Evolutionary conservation across 1,284 basidiomycete genomes (phyloP), one percentile per base, ranked within the genome.

Genomic region (Leccinum huronense): DNA sequence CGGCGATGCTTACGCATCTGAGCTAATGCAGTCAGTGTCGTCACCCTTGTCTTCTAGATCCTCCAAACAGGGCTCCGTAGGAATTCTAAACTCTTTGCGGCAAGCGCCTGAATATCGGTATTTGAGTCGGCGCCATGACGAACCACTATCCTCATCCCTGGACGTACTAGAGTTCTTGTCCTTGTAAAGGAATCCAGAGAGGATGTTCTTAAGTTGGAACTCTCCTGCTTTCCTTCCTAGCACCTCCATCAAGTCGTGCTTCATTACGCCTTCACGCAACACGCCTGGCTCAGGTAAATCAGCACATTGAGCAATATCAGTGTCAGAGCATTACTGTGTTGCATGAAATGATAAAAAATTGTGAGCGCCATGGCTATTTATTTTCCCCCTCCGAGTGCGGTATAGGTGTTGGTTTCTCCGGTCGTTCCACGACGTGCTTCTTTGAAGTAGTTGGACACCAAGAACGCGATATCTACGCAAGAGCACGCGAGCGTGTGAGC

Each of bases 371-470:
- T 53, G 2, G 9, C 30, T 9, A 30, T 16, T 14, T 62, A 74
- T 62, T 68, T 75, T 55, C 2, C 66, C 23, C 74, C 72, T 58
- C 73, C 67, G 51, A 77, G 76, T 2, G 73, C 74, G 1, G 73
- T 60, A 60, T 75, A 77, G 42, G 75, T 76, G 3, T 68, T 38
- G 34, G 63, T 68, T 27, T 66, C 72, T 51, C 74, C 73, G 9
- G 69, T 65, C 11, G 68, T 67, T 40, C 79, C 81, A 36, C 73
- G 73, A 19, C 87, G 79, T 67, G 86, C 83, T 67, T 88, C 85
- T 71, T 91, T 91, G 80, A 90, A 88, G 72, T 90, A 83, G 69
- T 93, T 87, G 11, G 90, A 91, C 67, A 93, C 82, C 62, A 93
- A 78, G 79, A 93, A 93, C 0, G 90, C 90, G 16, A 93, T 84